Evolutionary conservation across 1,139 yeast species (phyloP).

Genomic region (Zhuliangozyma blackwelliae): DNA sequence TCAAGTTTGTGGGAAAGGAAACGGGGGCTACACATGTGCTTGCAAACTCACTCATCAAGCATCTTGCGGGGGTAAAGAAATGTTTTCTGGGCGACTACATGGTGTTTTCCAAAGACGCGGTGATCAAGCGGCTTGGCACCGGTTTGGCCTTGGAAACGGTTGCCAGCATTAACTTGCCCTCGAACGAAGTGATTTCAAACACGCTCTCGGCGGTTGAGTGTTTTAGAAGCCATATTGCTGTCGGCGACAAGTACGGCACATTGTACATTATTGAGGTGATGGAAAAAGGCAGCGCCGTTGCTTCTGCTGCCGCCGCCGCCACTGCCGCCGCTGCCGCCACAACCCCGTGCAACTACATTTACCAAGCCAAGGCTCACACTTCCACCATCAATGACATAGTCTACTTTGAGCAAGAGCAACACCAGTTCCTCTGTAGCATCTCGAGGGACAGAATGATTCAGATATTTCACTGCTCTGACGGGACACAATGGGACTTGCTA

Average conservation of each 20-base stretch:
- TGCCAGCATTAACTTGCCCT: constrained; percentile 17
- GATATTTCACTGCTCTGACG: constrained; percentile 27
- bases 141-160: constrained; percentile 4
- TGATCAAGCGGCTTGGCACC: constrained; percentile 17
- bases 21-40: constrained; percentile 13
- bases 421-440: constrained; percentile 36
- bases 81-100: constrained; percentile 25
- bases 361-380: constrained; percentile 43
- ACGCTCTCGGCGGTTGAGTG: constrained; percentile 25
- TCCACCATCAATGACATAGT: constrained; percentile 44
- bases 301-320: too few relatives aligned
- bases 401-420: constrained; percentile 21
- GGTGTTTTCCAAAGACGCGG: constrained; percentile 40
- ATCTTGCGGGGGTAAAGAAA: constrained; percentile 34
- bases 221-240: constrained; percentile 15
- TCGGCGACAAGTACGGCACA: constrained; percentile 50
- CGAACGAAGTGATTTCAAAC: constrained; percentile 25
- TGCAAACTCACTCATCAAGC: constrained; percentile 31
- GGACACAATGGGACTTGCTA: constrained; percentile 41
- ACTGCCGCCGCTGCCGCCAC: background rate
- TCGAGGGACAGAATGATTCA: constrained; percentile 65
- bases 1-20: constrained; percentile 18
- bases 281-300: too few relatives aligned
- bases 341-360: constrained; percentile 8
- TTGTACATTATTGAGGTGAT: constrained; percentile 18